A percentile compares a stretch with the other conserved stretches of the same genome.
Evolutionary conservation across 2,329 filamentous ascomycete genomes (phyloP).

Genomic region (Neocucurbitaria cava): DNA sequence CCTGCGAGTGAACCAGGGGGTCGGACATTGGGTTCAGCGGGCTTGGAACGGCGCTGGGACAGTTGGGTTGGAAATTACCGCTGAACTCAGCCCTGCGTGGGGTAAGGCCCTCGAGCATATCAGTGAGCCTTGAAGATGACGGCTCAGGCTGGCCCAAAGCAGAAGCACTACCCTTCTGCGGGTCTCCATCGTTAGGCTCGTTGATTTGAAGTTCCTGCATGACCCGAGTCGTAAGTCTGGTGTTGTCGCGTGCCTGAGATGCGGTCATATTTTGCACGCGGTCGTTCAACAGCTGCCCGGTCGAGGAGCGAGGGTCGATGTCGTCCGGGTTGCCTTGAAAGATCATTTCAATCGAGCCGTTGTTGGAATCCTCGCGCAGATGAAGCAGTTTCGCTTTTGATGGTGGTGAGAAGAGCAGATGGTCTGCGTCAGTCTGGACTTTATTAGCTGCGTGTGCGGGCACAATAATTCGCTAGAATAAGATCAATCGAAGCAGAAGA

Average conservation of each 20-base stretch:
- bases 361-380: slow-evolving; percentile 16
- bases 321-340: slow-evolving; percentile 33
- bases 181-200: slow-evolving; percentile 4
- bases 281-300: slow-evolving; percentile 9
- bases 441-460: slow-evolving; percentile 12
- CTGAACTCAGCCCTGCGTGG: slow-evolving; percentile 21
- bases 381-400: slow-evolving; percentile 10
- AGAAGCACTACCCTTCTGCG: neutral
- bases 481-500: neutral
- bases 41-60: slow-evolving; percentile 41
- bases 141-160: slow-evolving; percentile 17
- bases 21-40: slow-evolving; percentile 30
- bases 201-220: slow-evolving; percentile 29
- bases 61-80: slow-evolving; percentile 26
- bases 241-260: slow-evolving; percentile 9
- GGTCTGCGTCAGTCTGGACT: slow-evolving; percentile 31
- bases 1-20: slow-evolving; percentile 7
- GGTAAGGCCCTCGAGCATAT: slow-evolving; percentile 33
- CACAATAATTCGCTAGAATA: neutral
- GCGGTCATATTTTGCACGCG: neutral
- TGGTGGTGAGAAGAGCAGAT: slow-evolving; percentile 29
- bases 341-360: slow-evolving; percentile 32
- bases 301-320: slow-evolving; percentile 24
- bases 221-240: slow-evolving; percentile 16
- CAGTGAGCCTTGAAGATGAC: slow-evolving; percentile 35